Evolutionary conservation across 169 alveolate species (phyloP), one percentile per base, ranked within the genome.

Genomic region (Plasmodium malariae): DNA sequence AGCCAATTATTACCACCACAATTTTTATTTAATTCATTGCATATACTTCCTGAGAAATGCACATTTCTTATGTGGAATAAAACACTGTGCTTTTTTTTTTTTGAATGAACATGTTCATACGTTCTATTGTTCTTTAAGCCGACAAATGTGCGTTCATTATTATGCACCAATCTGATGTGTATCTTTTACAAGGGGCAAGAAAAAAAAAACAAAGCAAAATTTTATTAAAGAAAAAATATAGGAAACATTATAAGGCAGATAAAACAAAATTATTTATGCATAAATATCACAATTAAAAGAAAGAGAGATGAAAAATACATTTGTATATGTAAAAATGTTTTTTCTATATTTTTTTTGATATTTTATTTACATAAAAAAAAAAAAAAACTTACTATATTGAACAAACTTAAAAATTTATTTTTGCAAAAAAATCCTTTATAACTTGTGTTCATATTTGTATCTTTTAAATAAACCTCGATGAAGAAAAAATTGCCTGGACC

Each of bases 341-440:
- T 62, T 30, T n/a, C 17, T 71, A 49, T 57, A 57, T 11, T 45
- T 45, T 45, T n/a, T 1, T 45, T 45, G 14, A 3, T 45, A 1
- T 45, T 45, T 45, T 45, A 45, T 1, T n/a, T n/a, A n/a, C n/a
- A n/a, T n/a, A n/a, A n/a, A 45, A n/a, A 62, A 43, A 76, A 76
- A 60, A 19, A 76, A 60, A 76, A 45, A 21, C 65, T 76, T 76
- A 76, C 89, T 68, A 73, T 28, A 62, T 55, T 54, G 71, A 62
- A 34, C 71, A 55, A 7, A 62, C 59, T 37, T 55, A 36, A 73
- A 55, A 73, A 73, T 48, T 19, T 57, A 26, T n/a, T 19, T 26
- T 19, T 59, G 11, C 34, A 26, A 73, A 57, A 63, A 55, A 55
- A 28, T 43, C 5, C 28, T 24, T 37, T 59, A 30, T 62, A 73